These are phyloP conservation scores for Chalaropsis ovoidea DNA, from an alignment of 2,329 filamentous ascomycete genomes.

Conservation along the genomic window DNA sequence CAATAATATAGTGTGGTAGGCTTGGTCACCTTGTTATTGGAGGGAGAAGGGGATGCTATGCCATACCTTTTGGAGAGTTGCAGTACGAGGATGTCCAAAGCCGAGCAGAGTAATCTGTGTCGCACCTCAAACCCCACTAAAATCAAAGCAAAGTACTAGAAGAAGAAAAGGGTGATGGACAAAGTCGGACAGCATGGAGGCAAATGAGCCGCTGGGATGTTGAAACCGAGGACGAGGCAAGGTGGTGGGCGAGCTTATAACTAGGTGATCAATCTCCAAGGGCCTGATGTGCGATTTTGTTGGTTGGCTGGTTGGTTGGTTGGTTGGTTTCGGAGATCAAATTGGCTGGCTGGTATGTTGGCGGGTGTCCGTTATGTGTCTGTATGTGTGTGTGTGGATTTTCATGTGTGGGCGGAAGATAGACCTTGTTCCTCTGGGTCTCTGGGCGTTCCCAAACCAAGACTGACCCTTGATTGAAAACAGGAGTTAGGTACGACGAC, in stretches of 20 bases:
- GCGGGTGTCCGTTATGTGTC: too few relatives aligned
- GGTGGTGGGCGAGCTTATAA: not conserved
- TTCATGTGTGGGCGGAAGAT: not conserved
- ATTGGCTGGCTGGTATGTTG: not conserved
- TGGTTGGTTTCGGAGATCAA: not conserved
- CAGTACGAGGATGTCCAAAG: not conserved
- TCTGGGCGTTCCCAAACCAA: not conserved
- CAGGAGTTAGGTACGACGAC: not conserved
- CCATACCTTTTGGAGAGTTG: slow-evolving; percentile 2
- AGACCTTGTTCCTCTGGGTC: not conserved
- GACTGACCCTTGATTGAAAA: not conserved
- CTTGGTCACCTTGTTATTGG: not conserved
- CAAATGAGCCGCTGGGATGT: slow-evolving; percentile 4
- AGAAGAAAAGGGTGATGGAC: not conserved
- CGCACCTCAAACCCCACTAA: slow-evolving; percentile 9
- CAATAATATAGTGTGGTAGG: not conserved
- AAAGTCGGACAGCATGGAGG: slow-evolving; percentile 6
- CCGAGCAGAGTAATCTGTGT: slow-evolving; percentile 1
- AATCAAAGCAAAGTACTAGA: not conserved
- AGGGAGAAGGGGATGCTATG: not conserved
- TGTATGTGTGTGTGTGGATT: not conserved
- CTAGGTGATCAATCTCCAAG: not conserved
- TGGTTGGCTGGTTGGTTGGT: not conserved
- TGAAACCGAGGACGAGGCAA: not conserved
- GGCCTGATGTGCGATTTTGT: not conserved